phyloP scores from a whole-genome alignment of 805 yeast genomes.

The Vanderwaltozyma tropicalis region DNA sequence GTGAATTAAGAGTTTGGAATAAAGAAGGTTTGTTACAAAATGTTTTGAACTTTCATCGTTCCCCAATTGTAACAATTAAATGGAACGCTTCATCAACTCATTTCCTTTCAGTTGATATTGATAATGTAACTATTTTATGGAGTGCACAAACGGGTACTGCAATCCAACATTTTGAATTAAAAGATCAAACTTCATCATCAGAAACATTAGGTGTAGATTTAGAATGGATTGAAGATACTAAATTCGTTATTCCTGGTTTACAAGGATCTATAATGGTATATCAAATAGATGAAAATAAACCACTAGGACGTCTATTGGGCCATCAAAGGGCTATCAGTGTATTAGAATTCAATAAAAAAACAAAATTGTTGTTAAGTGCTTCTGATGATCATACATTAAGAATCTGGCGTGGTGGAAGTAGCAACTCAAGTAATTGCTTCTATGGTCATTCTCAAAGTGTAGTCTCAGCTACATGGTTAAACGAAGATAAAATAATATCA shows the following conservation, averaged over 20 bases:
- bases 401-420: conserved; percentile 62
- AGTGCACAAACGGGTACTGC: conserved; percentile 46
- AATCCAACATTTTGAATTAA: conserved; percentile 36
- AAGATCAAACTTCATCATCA: conserved; percentile 4
- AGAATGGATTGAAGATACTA: conserved; percentile 62
- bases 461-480: conserved; percentile 47
- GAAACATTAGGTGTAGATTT: conserved; percentile 42
- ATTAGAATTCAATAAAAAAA: conserved; percentile 41
- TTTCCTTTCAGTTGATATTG: conserved; percentile 50
- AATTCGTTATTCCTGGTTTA: conserved; percentile 61
- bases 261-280: conserved; percentile 46
- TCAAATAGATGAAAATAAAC: conserved; percentile 37
- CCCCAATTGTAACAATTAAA: conserved; percentile 43
- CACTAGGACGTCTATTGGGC: conserved; percentile 48
- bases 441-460: conserved; percentile 51
- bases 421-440: conserved; percentile 40
- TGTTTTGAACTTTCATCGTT: conserved; percentile 40
- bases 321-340: conserved; percentile 52
- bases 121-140: conserved; percentile 52
- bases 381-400: conserved; percentile 68
- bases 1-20: conserved; percentile 74
- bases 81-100: conserved; percentile 54
- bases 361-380: conserved; percentile 55
- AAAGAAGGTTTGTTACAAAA: conserved; percentile 56
- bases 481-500: conserved; percentile 33